Percentiles rank a stretch among this genome's conserved stretches.
Conservation (phyloP, 2,329 filamentous ascomycete genomes). For the Pseudogymnoascus sp. region DNA sequence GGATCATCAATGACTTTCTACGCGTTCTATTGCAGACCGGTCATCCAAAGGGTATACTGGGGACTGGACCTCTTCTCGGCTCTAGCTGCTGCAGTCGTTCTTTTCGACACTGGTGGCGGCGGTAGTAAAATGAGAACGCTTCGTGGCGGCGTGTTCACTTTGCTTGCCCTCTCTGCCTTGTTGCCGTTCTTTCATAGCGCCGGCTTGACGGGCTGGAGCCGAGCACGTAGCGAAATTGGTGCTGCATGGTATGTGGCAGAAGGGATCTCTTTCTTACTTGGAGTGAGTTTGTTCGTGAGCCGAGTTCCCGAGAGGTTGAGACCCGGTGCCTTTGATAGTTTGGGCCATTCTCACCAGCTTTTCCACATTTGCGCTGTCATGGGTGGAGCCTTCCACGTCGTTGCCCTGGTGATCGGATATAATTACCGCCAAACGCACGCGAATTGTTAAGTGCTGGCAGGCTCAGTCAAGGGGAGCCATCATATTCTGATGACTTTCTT, state of each 20-base stretch:
- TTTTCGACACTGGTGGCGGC: slow-evolving; percentile 24
- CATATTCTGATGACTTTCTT: neutral
- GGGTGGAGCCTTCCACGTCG: slow-evolving; percentile 34
- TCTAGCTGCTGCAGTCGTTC: neutral
- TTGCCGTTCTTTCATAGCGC: slow-evolving; percentile 24
- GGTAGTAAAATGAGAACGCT: slow-evolving; percentile 22
- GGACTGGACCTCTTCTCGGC: neutral
- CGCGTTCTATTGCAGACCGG: slow-evolving; percentile 22
- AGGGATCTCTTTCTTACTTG: slow-evolving; percentile 15
- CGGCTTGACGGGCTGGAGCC: slow-evolving; percentile 21
- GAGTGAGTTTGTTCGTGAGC: slow-evolving; percentile 26
- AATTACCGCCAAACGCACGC: neutral
- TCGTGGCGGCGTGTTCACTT: slow-evolving; percentile 21
- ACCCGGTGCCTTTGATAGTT: slow-evolving; percentile 39
- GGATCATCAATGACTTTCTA: slow-evolving; percentile 20
- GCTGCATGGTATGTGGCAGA: slow-evolving; percentile 22
- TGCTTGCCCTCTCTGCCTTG: slow-evolving; percentile 26
- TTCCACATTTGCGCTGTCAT: slow-evolving; percentile 40
- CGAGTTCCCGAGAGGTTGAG: slow-evolving; percentile 37
- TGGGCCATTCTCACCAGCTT: slow-evolving; percentile 39
- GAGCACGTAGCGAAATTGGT: slow-evolving; percentile 17
- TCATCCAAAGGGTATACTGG: neutral
- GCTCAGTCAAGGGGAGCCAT: neutral
- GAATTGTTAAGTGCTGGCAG: neutral
- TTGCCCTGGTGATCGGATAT: slow-evolving; percentile 26